Evolutionary conservation across 345 rosid species (phyloP), one percentile per base, ranked within the genome.

Genomic region (Xanthoceras sorbifolium): DNA sequence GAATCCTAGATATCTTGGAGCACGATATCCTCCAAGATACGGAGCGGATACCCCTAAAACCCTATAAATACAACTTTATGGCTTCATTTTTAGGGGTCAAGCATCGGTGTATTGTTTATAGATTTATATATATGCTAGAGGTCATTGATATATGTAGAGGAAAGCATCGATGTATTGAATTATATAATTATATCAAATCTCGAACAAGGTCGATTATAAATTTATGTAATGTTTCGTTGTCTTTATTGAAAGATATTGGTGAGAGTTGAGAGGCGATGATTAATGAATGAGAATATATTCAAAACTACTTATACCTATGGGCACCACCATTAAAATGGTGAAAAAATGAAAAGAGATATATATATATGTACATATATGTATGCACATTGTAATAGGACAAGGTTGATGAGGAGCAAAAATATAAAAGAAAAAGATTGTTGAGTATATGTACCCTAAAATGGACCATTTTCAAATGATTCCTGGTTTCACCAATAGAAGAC

Each of bases 401-500:
- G n/a, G n/a, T n/a, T n/a, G n/a, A n/a, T n/a, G n/a, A 29, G 60
- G 7, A n/a, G 25, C 1, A 68, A 54, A 22, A 6, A 17, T 22
- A 57, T 17, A 54, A 79, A 46, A 17, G 2, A 23, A 26, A 18
- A 42, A 63, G 75, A 64, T 75, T 78, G 60, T 31, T 32, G 72
- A 67, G 71, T 7, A 67, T 25, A 38, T 50, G 57, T 40, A 9
- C 6, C 9, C 20, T 26, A 62, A 46, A 72, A 76, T 69, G 77
- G 78, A 84, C 74, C 82, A 59, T 64, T 44, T 42, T 69, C 38
- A 76, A 64, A 73, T 64, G 66, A 73, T 81, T 78, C 60, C n/a
- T 44, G 26, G 72, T 34, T n/a, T 73, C 60, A 60, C 72, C 75
- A 69, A 76, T 61, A 28, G 44, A 79, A 77, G 76, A 62, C 71